Base-by-base conservation (phyloP, 371 early-diverging fungal species). In the Circinella umbellata region DNA sequence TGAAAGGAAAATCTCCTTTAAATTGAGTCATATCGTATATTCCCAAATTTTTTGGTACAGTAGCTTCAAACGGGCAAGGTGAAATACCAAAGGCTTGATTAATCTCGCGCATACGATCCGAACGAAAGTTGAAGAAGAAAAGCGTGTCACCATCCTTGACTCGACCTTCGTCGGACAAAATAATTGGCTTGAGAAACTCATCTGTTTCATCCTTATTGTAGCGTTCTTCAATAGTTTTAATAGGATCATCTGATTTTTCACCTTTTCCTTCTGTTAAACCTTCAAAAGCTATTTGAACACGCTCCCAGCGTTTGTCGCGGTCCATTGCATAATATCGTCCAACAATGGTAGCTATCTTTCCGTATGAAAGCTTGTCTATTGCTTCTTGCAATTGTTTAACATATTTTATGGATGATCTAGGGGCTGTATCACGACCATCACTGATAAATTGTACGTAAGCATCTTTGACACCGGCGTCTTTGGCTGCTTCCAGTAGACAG, bases 301-400 rank as follows among this genome's bases (percentile, higher is more conserved):
- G 92, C 83, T 99, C 99, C 96, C 98, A 97, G 71, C 99, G 94
- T 90, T 97, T 98, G 87, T 99, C 99, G 80, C 99, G 94, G 82
- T 99, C 99, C 99, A 99, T 99, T 66, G 99, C 97, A 80, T 98
- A 99, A 90, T 98, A 99, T 63, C 99, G 91, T 39, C 99, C 99
- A 34, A 91, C 87, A 48, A 99, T 88, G 42, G 98, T 96, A 37
- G 96, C 99, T 34, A 99, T 67, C 74, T 86, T 88, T 69, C 98
- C 98, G 78, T 95, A 97, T 9, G 81, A 64, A 60, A 93, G 67
- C 64, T 85, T 76, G 35, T 89, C 76, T 63, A 91, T 79, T 64
- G 88, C 88, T 64, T 91, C 90, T 61, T 87, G 78, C 71, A 97
- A 86, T 73, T 92, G 83, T 71, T 84, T 76, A 74, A 94, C 74